Conservation (phyloP, 2,329 filamentous ascomycete species). For the Clarireedia paspali region DNA sequence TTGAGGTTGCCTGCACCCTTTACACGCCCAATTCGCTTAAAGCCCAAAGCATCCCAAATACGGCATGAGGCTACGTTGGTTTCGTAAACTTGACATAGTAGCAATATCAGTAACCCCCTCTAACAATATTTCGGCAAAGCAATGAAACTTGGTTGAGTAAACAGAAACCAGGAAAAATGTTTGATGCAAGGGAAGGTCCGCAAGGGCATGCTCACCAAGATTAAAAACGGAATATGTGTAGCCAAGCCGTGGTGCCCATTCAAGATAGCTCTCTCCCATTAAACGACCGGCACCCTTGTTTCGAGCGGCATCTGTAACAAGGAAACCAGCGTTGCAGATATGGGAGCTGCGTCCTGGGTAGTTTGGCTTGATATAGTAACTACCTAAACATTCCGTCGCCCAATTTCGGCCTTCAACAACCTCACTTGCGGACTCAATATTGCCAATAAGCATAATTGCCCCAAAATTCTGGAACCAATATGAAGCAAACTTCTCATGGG, state of each 20-base stretch:
- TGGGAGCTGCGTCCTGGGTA: conserved; percentile 68
- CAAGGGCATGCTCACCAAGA: conserved; percentile 29
- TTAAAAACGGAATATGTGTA: conserved; percentile 72
- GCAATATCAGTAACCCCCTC: too few species aligned
- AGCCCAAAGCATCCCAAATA: conserved; percentile 67
- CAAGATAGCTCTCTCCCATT: conserved; percentile 49
- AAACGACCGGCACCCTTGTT: conserved; percentile 48
- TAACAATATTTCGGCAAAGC: too few species aligned
- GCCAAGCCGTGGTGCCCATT: conserved; percentile 51
- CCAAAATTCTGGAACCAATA: conserved; percentile 72
- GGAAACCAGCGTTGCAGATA: conserved; percentile 59
- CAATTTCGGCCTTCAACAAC: conserved; percentile 48
- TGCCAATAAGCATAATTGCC: conserved; percentile 62
- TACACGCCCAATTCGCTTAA: conserved; percentile 64
- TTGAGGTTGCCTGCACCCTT: conserved; percentile 46
- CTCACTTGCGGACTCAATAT: conserved; percentile 46
- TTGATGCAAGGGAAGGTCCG: too few species aligned
- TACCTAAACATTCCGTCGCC: conserved; percentile 59
- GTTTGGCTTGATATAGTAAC: conserved; percentile 68
- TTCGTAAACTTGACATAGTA: conserved; percentile 48
- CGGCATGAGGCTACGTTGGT: conserved; percentile 64
- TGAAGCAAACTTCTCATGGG: conserved; percentile 52
- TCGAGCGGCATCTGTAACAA: conserved; percentile 47
- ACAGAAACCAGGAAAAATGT: too few species aligned
- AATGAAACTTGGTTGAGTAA: too few species aligned